Evolutionary conservation across 768 basidiomycete species (phyloP), one percentile per base, ranked within the genome.

Genomic region (Pulveroboletus sp.): DNA sequence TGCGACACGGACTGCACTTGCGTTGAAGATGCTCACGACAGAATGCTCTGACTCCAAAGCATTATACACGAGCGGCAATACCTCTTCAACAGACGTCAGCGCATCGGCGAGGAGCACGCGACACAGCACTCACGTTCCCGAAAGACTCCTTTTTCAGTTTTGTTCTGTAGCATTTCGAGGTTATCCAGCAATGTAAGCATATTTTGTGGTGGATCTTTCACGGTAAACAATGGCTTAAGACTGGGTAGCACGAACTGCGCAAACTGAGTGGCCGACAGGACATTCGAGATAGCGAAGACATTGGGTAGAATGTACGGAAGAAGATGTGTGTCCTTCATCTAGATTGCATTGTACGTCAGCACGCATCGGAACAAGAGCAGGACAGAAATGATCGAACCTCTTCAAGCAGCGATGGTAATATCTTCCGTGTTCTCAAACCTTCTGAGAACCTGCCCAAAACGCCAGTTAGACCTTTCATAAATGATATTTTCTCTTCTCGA

Each of bases 121-220:
- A 31, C 15, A 2, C 24, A 31, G 41, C 3, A 76, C 87, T 62
- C 56, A 96, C 93, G 88, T 68, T 94, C 93, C 58, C 89, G 76
- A 68, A 98, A 98, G 4, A 87, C 79, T 9, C 69, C 70, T 55
- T 93, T 91, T 47, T 89, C 84, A 2, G 93, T 94, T 71, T 99
- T 99, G 51, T 76, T 81, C 60, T 93, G 91, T 27, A 99, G 75
- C 71, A 93, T 79, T 21, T 79, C 73, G 8, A 99, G 75, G 60
- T 95, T 95, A 59, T 97, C 93, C 39, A 99, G 68, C 24, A 99
- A 71, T 0, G 93, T 93, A 44, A 98, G 68, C 90, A 97, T 95
- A 56, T 94, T 96, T 69, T 97, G 94, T 0, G 95, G 94, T 15
- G 96, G 95, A 60, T 99, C 96, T 65, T 89, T 93, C 62, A 97